These are phyloP conservation scores for Sclerotinia spermophila DNA, from an alignment of 2,329 filamentous ascomycete species.

Conservation along the genomic window DNA sequence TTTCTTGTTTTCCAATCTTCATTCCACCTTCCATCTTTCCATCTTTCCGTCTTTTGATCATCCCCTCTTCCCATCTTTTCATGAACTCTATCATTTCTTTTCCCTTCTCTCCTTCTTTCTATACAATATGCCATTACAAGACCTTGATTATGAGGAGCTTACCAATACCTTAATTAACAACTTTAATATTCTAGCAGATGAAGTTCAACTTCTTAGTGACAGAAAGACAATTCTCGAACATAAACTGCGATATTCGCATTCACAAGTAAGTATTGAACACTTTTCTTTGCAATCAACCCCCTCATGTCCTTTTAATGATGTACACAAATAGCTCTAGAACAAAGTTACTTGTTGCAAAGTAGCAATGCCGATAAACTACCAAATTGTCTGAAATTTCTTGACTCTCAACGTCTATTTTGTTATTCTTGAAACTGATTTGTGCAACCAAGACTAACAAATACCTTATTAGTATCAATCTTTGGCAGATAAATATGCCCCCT, in stretches of 20 bases:
- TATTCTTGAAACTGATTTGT: conserved; percentile 9
- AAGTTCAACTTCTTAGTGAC: conserved; percentile 61
- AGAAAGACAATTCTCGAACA: conserved; percentile 63
- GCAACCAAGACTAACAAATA: conserved; percentile 32
- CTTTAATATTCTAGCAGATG: conserved; percentile 61
- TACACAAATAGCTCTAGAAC: conserved; percentile 76
- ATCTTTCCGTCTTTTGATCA: not conserved
- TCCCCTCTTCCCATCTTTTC: not conserved
- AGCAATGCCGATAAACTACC: conserved; percentile 58
- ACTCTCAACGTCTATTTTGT: conserved; percentile 21
- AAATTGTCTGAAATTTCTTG: conserved; percentile 49
- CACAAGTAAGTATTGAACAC: conserved; percentile 53
- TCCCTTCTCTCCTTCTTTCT: conserved; percentile 2
- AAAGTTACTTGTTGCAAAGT: conserved; percentile 50
- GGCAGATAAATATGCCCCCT: conserved; percentile 64
- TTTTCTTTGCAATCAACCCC: conserved; percentile 1
- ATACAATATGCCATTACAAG: conserved; percentile 33
- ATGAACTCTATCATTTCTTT: not conserved
- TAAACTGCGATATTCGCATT: conserved; percentile 63
- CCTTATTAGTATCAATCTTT: conserved; percentile 56
- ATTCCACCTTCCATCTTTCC: not conserved
- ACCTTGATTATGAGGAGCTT: conserved; percentile 39
- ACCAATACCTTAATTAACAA: conserved; percentile 59
- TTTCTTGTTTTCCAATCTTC: conserved; percentile 7
- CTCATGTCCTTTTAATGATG: conserved; percentile 40